A percentile compares a stretch with the other conserved stretches of the same genome.
phyloP scores from a whole-genome alignment of 768 basidiomycete species.

The Tulasnella sp. region DNA sequence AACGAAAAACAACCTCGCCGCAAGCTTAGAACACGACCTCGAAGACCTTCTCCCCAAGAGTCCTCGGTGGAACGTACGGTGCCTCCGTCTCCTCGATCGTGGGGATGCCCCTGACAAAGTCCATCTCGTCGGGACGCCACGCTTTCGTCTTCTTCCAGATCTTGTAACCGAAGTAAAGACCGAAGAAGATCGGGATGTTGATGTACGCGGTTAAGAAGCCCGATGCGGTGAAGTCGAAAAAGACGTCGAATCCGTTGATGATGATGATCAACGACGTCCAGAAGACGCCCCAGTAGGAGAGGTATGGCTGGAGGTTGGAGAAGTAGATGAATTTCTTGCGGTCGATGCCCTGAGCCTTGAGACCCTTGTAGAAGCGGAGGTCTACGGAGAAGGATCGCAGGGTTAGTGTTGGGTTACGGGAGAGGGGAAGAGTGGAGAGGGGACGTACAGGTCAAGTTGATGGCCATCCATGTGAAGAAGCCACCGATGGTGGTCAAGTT shows the following conservation, averaged over 20 bases:
- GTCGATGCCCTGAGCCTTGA: slow-evolving; percentile 38
- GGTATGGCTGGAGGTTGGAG: slow-evolving; percentile 42
- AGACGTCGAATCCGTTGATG: slow-evolving; percentile 50
- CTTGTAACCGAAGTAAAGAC: slow-evolving; percentile 42
- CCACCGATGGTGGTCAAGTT: slow-evolving; percentile 49
- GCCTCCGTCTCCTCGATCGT: slow-evolving; percentile 59
- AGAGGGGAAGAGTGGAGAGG: not conserved
- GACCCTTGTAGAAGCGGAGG: slow-evolving; percentile 45
- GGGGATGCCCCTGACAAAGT: slow-evolving; percentile 68
- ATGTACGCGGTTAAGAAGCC: slow-evolving; percentile 46
- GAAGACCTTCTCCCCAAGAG: slow-evolving; percentile 45
- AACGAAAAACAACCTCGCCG: not conserved
- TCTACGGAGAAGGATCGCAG: slow-evolving; percentile 47
- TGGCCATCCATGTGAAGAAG: slow-evolving; percentile 58
- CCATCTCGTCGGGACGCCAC: slow-evolving; percentile 59
- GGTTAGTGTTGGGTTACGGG: slow-evolving; percentile 16
- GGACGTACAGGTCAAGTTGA: slow-evolving; percentile 32
- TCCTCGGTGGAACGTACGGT: slow-evolving; percentile 44
- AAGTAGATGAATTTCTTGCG: slow-evolving; percentile 36
- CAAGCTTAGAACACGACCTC: slow-evolving; percentile 41
- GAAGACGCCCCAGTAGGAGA: slow-evolving; percentile 61
- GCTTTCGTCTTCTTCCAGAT: slow-evolving; percentile 34
- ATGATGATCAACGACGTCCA: slow-evolving; percentile 52
- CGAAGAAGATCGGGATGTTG: slow-evolving; percentile 43
- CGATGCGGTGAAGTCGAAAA: slow-evolving; percentile 53